Percentiles rank a stretch among this genome's conserved stretches.
Evolutionary conservation across 768 basidiomycete species (phyloP).

Genomic region (Nidularia pulvinata): DNA sequence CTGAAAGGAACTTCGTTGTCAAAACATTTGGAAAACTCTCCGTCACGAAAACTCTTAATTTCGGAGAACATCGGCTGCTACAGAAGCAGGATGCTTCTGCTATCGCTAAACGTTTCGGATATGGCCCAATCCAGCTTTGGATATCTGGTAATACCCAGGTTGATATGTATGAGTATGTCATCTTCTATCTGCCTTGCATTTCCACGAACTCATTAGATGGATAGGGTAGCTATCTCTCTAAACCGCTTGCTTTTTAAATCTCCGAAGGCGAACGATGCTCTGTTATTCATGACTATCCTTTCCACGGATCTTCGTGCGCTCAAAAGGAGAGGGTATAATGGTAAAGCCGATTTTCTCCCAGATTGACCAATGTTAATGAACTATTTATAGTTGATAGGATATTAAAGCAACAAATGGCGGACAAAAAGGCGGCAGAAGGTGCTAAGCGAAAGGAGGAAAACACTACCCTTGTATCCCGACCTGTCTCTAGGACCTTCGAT

Average conservation of each 20-base stretch:
- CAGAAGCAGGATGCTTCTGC: slow-evolving; percentile 75
- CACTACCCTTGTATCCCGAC: slow-evolving; percentile 21
- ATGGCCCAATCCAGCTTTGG: slow-evolving; percentile 72
- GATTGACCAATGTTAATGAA: slow-evolving; percentile 5
- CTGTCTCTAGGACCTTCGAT: slow-evolving; percentile 3
- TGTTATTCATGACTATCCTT: slow-evolving; percentile 92
- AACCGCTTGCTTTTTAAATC: slow-evolving; percentile 79
- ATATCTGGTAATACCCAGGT: slow-evolving; percentile 72
- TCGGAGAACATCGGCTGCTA: slow-evolving; percentile 45
- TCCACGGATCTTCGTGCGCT: slow-evolving; percentile 86
- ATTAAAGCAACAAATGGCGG: slow-evolving; percentile 77
- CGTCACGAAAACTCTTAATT: slow-evolving; percentile 59
- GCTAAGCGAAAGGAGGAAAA: slow-evolving; percentile 33
- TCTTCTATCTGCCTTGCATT: background rate
- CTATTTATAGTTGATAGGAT: slow-evolving; percentile 83
- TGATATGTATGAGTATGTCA: slow-evolving; percentile 91
- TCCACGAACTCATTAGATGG: background rate
- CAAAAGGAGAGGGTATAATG: slow-evolving; percentile 84
- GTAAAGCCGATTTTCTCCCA: slow-evolving; percentile 30
- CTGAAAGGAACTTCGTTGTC: slow-evolving; percentile 66
- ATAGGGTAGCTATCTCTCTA: slow-evolving; percentile 82
- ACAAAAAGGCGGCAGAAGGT: slow-evolving; percentile 55
- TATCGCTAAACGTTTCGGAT: slow-evolving; percentile 51
- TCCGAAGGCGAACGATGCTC: slow-evolving; percentile 82
- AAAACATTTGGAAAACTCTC: slow-evolving; percentile 64